A percentile compares a stretch with the other conserved stretches of the same genome.
Conservation (phyloP, 495 filamentous ascomycete genomes). For the Astrocystis sublimbata region DNA sequence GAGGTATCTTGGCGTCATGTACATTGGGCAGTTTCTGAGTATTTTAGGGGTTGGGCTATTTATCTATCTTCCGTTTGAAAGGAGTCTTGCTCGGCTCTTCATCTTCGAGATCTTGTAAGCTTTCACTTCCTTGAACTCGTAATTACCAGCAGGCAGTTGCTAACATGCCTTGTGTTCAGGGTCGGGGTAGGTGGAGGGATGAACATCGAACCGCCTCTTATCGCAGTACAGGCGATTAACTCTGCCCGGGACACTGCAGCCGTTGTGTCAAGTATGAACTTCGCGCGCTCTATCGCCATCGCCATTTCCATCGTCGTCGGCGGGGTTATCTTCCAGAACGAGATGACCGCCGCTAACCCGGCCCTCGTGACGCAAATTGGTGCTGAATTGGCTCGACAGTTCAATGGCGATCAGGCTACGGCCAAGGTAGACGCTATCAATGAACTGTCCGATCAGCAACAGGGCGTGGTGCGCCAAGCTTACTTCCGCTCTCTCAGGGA, state of each 20-base stretch:
- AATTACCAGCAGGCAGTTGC: too few species aligned
- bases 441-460: slow-evolving; percentile 1
- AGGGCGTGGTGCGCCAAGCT: slow-evolving; percentile 4
- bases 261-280: slow-evolving; percentile 54
- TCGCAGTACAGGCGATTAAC: slow-evolving; percentile 24
- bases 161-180: too few species aligned
- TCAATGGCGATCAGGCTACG: slow-evolving; percentile 10
- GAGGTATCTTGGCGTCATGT: slow-evolving; percentile 57
- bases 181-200: slow-evolving; percentile 50
- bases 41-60: slow-evolving; percentile 57
- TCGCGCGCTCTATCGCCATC: slow-evolving; percentile 52
- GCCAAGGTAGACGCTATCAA: slow-evolving; percentile 7
- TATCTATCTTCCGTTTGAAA: slow-evolving; percentile 46
- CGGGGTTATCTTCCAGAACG: slow-evolving; percentile 59
- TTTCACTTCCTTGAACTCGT: too few species aligned
- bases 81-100: slow-evolving; percentile 51
- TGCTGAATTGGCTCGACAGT: slow-evolving; percentile 2
- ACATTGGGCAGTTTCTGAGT: slow-evolving; percentile 47
- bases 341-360: slow-evolving; percentile 30
- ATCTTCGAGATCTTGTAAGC: slow-evolving; percentile 54
- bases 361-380: slow-evolving; percentile 7
- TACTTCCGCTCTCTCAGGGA: slow-evolving; percentile 12
- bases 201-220: slow-evolving; percentile 28
- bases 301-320: slow-evolving; percentile 58
- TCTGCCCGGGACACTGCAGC: slow-evolving; percentile 50